phyloP scores from a whole-genome alignment of 2,329 filamentous ascomycete species.

The Botrytis deweyae region DNA sequence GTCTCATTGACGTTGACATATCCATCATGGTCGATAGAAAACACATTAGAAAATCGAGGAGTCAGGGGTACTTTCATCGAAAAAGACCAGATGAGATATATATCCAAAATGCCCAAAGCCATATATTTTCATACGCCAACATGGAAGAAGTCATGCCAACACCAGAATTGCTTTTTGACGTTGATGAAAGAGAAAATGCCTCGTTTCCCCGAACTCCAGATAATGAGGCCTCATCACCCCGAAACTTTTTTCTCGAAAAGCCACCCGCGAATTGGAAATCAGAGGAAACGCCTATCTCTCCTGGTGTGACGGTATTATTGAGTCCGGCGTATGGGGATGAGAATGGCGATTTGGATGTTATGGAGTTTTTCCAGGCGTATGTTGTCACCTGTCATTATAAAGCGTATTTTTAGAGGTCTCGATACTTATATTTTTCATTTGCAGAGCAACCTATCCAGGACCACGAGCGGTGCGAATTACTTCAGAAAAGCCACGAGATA shows the following conservation, averaged over 20 bases:
- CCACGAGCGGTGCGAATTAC: conserved; percentile 1
- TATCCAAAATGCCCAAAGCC: background rate
- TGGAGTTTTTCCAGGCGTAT: conserved; percentile 22
- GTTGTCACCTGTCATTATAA: background rate
- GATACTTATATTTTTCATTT: background rate
- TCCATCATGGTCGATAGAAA: conserved; percentile 4
- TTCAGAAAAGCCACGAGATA: background rate
- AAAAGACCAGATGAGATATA: conserved; percentile 13
- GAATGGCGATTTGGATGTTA: conserved; percentile 14
- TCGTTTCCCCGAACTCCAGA: background rate
- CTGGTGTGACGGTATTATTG: conserved; percentile 15
- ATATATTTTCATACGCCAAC: background rate
- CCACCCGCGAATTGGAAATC: background rate
- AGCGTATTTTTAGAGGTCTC: background rate
- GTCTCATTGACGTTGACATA: background rate
- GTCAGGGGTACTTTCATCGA: conserved; percentile 7
- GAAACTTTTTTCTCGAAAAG: conserved; percentile 15
- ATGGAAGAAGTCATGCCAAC: background rate
- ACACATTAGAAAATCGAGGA: conserved; percentile 2
- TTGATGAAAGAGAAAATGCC: background rate
- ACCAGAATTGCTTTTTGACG: background rate
- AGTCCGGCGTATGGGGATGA: conserved; percentile 9
- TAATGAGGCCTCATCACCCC: background rate
- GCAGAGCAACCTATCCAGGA: conserved; percentile 13
- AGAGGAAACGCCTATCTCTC: conserved; percentile 7